Conservation (phyloP, 192 early-diverging fungal genomes). For the Linnemannia schmuckeri region DNA sequence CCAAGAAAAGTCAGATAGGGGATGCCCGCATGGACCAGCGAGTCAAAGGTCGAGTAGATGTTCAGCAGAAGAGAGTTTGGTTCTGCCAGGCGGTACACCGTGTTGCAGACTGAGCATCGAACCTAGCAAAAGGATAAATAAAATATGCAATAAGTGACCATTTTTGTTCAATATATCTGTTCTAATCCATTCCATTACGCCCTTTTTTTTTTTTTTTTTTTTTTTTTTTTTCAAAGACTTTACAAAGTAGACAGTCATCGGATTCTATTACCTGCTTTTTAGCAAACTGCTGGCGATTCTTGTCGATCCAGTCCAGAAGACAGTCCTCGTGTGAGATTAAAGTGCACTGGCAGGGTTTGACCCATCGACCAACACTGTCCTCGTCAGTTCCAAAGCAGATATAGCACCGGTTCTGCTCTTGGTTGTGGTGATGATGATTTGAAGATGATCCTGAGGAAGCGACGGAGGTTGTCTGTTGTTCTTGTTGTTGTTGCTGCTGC, state of each 20-base stretch:
- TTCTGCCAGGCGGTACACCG: conserved; percentile 72
- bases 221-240: neutral
- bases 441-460: neutral
- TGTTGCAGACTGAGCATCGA: conserved; percentile 78
- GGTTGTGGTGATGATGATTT: conserved; percentile 38
- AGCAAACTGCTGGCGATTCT: conserved; percentile 70
- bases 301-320: conserved; percentile 80
- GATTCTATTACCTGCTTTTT: conserved; percentile 56
- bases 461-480: neutral
- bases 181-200: neutral
- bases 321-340: conserved; percentile 85
- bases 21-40: conserved; percentile 67
- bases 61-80: conserved; percentile 63
- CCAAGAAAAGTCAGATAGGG: conserved; percentile 74
- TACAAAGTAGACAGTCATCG: neutral
- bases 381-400: conserved; percentile 82
- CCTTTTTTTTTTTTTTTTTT: neutral
- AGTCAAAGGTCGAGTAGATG: conserved; percentile 65
- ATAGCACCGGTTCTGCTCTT: conserved; percentile 70
- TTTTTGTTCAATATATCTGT: neutral
- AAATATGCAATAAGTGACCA: neutral
- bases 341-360: conserved; percentile 80
- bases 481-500: conserved; percentile 1
- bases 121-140: conserved; percentile 56
- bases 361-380: conserved; percentile 73